phyloP scores from a whole-genome alignment of 2,329 filamentous ascomycete genomes.

The Tolypocladium amazonense region DNA sequence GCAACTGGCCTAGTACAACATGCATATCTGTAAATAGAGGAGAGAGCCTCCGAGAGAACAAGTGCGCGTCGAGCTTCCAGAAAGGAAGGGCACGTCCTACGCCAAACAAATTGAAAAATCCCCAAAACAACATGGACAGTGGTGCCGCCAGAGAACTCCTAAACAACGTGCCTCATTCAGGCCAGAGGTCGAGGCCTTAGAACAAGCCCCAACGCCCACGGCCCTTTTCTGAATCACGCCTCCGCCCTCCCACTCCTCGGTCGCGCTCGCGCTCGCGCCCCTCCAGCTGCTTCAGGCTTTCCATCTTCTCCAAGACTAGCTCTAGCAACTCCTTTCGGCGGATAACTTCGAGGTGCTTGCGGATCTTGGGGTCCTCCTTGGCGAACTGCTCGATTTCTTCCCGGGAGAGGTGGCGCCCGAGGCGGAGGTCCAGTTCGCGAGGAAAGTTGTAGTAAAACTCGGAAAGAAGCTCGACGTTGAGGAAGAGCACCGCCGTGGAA shows the following conservation, averaged over 20 bases:
- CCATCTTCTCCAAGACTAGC: slow-evolving; percentile 91
- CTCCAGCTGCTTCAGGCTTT: slow-evolving; percentile 76
- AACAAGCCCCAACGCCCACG: slow-evolving; percentile 40
- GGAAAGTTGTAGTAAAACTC: slow-evolving; percentile 99
- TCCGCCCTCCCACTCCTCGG: slow-evolving; percentile 15
- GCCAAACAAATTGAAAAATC: neutral
- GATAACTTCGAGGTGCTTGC: slow-evolving; percentile 83
- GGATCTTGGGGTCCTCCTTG: slow-evolving; percentile 83
- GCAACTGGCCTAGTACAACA: neutral
- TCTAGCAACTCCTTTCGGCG: slow-evolving; percentile 86
- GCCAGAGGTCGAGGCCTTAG: slow-evolving; percentile 14
- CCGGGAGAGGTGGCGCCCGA: slow-evolving; percentile 69
- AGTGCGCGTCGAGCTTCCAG: neutral
- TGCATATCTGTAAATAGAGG: slow-evolving; percentile 1
- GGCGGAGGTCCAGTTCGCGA: slow-evolving; percentile 74
- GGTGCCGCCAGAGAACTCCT: neutral
- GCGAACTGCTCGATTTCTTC: slow-evolving; percentile 84
- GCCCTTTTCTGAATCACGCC: slow-evolving; percentile 25
- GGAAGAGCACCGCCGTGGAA: slow-evolving; percentile 87
- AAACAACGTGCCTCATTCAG: neutral
- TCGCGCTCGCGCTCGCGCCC: slow-evolving; percentile 60
- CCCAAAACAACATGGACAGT: neutral
- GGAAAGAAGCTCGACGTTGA: slow-evolving; percentile 91
- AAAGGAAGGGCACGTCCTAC: neutral
- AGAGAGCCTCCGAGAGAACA: slow-evolving; percentile 1